A percentile compares a stretch with the other conserved stretches of the same genome.
Evolutionary conservation across 257 asterid species (phyloP).

Genomic region (Solanum habrochaites): DNA sequence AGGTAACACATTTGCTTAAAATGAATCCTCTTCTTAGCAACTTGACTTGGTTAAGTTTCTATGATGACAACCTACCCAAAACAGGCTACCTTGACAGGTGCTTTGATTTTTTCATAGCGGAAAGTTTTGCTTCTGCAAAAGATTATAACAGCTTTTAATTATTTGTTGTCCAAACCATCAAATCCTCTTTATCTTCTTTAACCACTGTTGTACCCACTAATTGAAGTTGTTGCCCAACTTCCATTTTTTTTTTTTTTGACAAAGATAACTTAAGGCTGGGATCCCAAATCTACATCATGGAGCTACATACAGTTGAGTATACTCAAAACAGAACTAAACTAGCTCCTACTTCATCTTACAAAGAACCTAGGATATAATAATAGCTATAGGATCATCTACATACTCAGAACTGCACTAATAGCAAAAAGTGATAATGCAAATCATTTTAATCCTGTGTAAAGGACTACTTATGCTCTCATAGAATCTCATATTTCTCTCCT

Average conservation of each 20-base stretch:
- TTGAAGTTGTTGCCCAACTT: neutral
- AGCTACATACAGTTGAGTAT: too few species aligned
- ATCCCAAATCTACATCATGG: too few species aligned
- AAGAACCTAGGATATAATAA: too few species aligned
- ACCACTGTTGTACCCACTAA: neutral
- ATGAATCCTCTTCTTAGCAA: neutral
- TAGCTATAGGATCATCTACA: too few species aligned
- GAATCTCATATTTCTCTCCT: too few species aligned
- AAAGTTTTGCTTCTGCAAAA: neutral
- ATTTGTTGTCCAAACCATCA: neutral
- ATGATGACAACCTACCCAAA: neutral
- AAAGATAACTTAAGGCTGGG: too few species aligned
- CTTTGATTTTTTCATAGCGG: neutral
- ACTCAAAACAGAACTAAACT: too few species aligned
- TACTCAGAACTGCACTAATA: too few species aligned
- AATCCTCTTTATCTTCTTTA: neutral
- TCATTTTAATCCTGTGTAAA: too few species aligned
- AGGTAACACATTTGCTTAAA: neutral
- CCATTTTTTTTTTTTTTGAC: neutral
- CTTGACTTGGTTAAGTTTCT: neutral
- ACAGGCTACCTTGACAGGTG: neutral
- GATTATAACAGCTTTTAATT: neutral
- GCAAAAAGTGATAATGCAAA: too few species aligned
- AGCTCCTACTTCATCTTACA: too few species aligned
- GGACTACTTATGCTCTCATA: too few species aligned